Evolutionary conservation across 208 protist species (phyloP), one percentile per base, ranked within the genome.

Genomic region (Naegleria gruberi): DNA sequence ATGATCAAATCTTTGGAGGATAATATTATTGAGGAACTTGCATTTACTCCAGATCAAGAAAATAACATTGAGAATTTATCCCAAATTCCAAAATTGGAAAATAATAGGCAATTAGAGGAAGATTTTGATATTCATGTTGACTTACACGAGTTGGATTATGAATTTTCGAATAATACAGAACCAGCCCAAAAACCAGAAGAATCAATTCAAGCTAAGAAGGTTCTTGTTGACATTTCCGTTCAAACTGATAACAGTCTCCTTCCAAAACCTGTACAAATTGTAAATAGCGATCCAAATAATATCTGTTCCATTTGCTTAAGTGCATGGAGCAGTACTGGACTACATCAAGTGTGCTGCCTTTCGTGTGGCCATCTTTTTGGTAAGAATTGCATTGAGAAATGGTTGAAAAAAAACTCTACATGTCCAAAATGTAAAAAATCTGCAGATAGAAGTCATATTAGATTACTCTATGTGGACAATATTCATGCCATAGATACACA

Each of bases 371-470:
- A 84, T 84, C 44, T 84, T 19, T 84, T 84, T 45, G 81, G 81
- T 17, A 84, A 84, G 41, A 84, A 84, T 45, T 84, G 81, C 30
- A 84, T 84, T 41, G 81, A 84, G 37, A 84, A 84, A 45, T 84
- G 81, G 81, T 45, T 84, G 81, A 42, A 84, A 30, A 41, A 84
- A 43, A 84, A 84, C 0, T 41, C 17, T 1, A 84, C 30, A 1
- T 84, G 81, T 43, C 81, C 81, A 19, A 84, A 84, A 26, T 84
- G 81, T 45, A 26, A 44, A 15, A 23, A 84, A 45, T 4, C 0
- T 26, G 42, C 81, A 42, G 10, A 44, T 40, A 45, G 17, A 42
- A 45, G 10, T 30, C 17, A 84, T 5, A 84, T 84, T 84, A 7
- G 81, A 34, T 43, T 84, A 6, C 34, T 84, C 17, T 84, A 45